Conservation (phyloP, 1,139 yeast species). For the Suhomyces atakaporum region DNA sequence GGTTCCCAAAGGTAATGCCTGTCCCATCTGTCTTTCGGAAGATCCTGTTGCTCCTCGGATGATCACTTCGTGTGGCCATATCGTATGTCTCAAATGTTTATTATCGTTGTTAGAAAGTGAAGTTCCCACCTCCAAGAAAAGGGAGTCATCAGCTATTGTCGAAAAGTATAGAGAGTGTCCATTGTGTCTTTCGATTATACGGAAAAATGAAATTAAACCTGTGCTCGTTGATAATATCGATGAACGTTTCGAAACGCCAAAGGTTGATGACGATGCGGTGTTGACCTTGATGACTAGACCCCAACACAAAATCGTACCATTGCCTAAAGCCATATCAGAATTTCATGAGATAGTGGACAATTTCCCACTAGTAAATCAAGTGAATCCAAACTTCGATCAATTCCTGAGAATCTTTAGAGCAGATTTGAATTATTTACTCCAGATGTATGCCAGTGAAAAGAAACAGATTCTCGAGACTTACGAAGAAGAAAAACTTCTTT, state of each 20-base stretch:
- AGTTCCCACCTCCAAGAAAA: constrained; percentile 40
- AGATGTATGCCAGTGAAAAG: constrained; percentile 61
- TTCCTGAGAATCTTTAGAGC: constrained; percentile 66
- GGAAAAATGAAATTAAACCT: constrained; percentile 63
- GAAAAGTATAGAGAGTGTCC: constrained; percentile 79
- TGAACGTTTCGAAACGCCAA: constrained; percentile 62
- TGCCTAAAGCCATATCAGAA: constrained; percentile 50
- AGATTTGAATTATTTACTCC: constrained; percentile 51
- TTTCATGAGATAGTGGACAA: constrained; percentile 29
- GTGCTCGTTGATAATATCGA: constrained; percentile 62
- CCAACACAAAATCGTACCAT: constrained; percentile 57
- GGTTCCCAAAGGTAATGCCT: constrained; percentile 71
- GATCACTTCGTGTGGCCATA: constrained; percentile 89
- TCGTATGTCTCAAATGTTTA: constrained; percentile 82
- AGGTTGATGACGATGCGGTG: constrained; percentile 57
- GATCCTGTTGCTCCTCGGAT: constrained; percentile 90
- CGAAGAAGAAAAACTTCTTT: constrained; percentile 59
- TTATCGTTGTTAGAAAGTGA: constrained; percentile 69
- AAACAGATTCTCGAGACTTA: constrained; percentile 46
- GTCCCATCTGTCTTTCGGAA: constrained; percentile 90
- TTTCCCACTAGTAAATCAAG: constrained; percentile 33
- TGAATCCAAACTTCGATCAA: constrained; percentile 28
- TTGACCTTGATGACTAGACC: constrained; percentile 76
- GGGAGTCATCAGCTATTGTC: constrained; percentile 39
- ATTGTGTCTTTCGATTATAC: constrained; percentile 69